These are phyloP conservation scores for Atkinsonella hypoxylon DNA, from an alignment of 2,329 filamentous ascomycete genomes.

Conservation along the genomic window DNA sequence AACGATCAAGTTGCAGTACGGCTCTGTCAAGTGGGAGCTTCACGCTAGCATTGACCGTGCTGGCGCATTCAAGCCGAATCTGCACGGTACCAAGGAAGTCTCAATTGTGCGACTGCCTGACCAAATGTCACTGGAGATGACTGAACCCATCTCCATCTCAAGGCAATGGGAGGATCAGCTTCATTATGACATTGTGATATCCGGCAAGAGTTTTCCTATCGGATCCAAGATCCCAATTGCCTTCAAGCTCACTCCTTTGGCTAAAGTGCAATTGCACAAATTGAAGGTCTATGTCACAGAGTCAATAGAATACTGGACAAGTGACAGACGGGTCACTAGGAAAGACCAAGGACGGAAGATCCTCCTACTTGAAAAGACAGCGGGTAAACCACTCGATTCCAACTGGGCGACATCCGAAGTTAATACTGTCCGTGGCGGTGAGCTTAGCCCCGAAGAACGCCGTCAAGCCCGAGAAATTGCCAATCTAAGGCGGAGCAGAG, in stretches of 20 bases:
- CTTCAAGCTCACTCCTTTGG: conserved; percentile 83
- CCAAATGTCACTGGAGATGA: conserved; percentile 78
- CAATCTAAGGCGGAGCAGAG: conserved; percentile 38
- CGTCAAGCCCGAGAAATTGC: conserved; percentile 36
- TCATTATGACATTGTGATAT: conserved; percentile 93
- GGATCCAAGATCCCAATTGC: conserved; percentile 82
- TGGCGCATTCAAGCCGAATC: conserved; percentile 80
- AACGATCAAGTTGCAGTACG: conserved; percentile 77
- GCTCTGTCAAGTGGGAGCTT: conserved; percentile 77
- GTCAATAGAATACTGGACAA: conserved; percentile 82
- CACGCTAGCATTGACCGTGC: conserved; percentile 77
- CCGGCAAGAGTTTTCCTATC: conserved; percentile 86
- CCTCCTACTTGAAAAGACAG: conserved; percentile 75
- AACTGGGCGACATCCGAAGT: conserved; percentile 66
- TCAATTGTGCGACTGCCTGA: conserved; percentile 74
- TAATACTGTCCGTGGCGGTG: conserved; percentile 67
- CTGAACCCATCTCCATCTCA: conserved; percentile 88
- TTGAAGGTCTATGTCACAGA: conserved; percentile 88
- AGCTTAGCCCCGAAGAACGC: conserved; percentile 44
- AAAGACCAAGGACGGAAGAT: conserved; percentile 78
- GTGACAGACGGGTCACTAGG: conserved; percentile 71
- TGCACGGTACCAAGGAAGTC: conserved; percentile 73
- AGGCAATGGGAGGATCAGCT: conserved; percentile 91
- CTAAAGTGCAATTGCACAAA: conserved; percentile 86
- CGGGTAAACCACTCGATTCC: conserved; percentile 62